Conservation (phyloP, 1,284 basidiomycete genomes). For the Malassezia sympodialis region DNA sequence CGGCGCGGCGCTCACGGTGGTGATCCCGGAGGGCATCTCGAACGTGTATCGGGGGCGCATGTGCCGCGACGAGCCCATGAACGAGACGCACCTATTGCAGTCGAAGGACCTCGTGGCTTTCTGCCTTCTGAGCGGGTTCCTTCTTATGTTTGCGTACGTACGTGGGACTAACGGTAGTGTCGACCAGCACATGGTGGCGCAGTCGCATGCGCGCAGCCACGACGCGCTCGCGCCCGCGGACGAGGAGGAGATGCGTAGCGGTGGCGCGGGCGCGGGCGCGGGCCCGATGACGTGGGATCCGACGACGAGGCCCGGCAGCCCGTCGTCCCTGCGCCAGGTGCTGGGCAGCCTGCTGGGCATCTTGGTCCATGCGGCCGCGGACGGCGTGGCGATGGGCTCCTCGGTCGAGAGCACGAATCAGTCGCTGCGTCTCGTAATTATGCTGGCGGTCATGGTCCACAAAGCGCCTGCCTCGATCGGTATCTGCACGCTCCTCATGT, state of each 20-base stretch:
- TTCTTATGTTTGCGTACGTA: conserved; percentile 39
- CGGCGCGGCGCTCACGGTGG: conserved; percentile 42
- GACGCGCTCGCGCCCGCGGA: not conserved
- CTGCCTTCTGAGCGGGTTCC: conserved; percentile 35
- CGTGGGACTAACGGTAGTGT: conserved; percentile 3
- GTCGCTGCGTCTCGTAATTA: conserved; percentile 36
- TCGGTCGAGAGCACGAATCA: conserved; percentile 26
- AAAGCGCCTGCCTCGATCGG: conserved; percentile 46
- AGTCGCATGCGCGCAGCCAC: not conserved
- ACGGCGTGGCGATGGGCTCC: conserved; percentile 45
- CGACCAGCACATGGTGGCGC: conserved; percentile 13
- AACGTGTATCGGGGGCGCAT: conserved; percentile 9
- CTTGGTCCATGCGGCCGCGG: conserved; percentile 39
- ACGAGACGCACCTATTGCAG: not conserved
- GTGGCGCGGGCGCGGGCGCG: not conserved
- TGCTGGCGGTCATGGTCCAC: conserved; percentile 44
- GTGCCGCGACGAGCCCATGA: not conserved
- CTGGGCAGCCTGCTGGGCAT: conserved; percentile 35
- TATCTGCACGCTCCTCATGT: conserved; percentile 40
- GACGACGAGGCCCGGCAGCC: not conserved
- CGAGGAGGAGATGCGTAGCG: not conserved
- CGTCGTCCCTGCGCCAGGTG: conserved; percentile 18
- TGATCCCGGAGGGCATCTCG: conserved; percentile 37
- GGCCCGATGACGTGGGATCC: conserved; percentile 1
- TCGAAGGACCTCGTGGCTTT: conserved; percentile 29